phyloP scores from a whole-genome alignment of 768 basidiomycete species.

The Termitomyces sp. region DNA sequence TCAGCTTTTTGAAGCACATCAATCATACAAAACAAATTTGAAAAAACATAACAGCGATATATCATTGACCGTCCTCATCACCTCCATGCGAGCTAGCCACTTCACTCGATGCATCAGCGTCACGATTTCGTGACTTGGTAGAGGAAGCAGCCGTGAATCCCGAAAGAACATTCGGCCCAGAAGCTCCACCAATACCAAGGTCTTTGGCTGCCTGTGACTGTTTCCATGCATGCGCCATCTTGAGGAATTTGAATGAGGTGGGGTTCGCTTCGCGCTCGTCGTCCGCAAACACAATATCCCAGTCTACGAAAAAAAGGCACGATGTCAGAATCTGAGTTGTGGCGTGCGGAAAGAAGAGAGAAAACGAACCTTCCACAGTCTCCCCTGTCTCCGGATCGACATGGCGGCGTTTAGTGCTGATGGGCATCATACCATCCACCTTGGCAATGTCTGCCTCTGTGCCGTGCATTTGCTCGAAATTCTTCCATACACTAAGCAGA shows the following conservation, averaged over 20 bases:
- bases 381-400: constrained; percentile 83
- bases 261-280: constrained; percentile 94
- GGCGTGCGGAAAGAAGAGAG: not conserved
- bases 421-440: constrained; percentile 91
- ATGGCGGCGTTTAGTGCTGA: constrained; percentile 77
- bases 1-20: not conserved
- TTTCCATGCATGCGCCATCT: constrained; percentile 93
- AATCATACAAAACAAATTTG: not conserved
- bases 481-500: constrained; percentile 92
- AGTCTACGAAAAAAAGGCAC: constrained; percentile 47
- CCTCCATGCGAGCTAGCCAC: constrained; percentile 13
- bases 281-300: constrained; percentile 94
- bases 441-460: constrained; percentile 65
- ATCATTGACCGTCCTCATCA: constrained; percentile 7
- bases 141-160: constrained; percentile 41
- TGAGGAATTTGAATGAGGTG: constrained; percentile 90
- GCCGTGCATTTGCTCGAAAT: constrained; percentile 83
- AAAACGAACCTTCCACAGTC: constrained; percentile 70
- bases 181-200: constrained; percentile 20
- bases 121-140: not conserved
- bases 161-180: constrained; percentile 30
- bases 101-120: constrained; percentile 11
- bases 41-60: not conserved
- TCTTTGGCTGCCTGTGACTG: constrained; percentile 40
- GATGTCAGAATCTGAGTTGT: not conserved